Percentiles rank a stretch among this genome's conserved stretches.
These are phyloP conservation scores for Starmerella asiatica DNA, from an alignment of 805 yeast species.

Conservation along the genomic window DNA sequence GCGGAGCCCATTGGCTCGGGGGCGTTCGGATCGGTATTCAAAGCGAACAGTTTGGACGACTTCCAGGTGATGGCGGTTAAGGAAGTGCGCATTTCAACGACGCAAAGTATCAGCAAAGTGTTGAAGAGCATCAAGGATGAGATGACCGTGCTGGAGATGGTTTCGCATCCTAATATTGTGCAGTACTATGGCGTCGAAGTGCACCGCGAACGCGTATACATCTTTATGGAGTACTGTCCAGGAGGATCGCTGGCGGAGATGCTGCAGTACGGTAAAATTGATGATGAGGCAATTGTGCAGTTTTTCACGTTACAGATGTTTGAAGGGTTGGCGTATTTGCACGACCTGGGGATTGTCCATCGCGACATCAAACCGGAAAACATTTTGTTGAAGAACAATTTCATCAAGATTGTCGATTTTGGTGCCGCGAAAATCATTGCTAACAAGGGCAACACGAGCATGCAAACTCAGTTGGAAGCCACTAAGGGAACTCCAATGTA, in stretches of 20 bases:
- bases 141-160: conserved; percentile 89
- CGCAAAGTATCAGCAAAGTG: conserved; percentile 67
- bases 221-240: conserved; percentile 95
- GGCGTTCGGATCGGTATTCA: conserved; percentile 85
- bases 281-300: conserved; percentile 85
- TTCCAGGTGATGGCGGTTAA: conserved; percentile 96
- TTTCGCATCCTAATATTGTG: conserved; percentile 91
- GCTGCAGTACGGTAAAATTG: conserved; percentile 83
- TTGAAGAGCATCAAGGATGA: conserved; percentile 88
- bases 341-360: conserved; percentile 90
- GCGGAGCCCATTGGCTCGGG: conserved; percentile 91
- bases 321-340: conserved; percentile 89
- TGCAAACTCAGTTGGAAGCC: conserved; percentile 18
- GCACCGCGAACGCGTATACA: conserved; percentile 85
- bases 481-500: conserved; percentile 97
- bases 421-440: conserved; percentile 86
- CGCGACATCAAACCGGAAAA: conserved; percentile 95
- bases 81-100: conserved; percentile 81
- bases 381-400: conserved; percentile 79
- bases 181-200: conserved; percentile 96
- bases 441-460: conserved; percentile 26
- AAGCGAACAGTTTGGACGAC: conserved; percentile 82
- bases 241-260: conserved; percentile 82
- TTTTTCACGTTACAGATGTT: conserved; percentile 82
- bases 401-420: conserved; percentile 89